These are phyloP conservation scores for Auriscalpium microsporum DNA, from an alignment of 768 basidiomycete species.

Conservation along the genomic window DNA sequence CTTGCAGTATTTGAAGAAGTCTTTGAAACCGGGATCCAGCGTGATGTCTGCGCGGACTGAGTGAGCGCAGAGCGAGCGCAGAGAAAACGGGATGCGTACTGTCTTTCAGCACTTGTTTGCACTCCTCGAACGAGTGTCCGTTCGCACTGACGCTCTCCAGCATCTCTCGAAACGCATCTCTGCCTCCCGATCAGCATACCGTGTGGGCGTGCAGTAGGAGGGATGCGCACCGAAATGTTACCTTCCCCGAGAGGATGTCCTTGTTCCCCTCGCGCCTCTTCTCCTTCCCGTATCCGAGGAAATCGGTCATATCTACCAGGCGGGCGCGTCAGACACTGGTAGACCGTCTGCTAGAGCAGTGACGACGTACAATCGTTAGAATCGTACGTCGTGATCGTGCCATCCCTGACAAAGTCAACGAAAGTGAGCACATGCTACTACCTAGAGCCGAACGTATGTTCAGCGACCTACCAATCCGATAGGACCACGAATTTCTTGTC, in stretches of 20 bases:
- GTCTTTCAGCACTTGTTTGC: conserved; percentile 63
- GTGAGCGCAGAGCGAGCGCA: conserved; percentile 4
- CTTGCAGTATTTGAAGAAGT: conserved; percentile 83
- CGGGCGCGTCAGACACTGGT: background rate
- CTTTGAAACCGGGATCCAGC: conserved; percentile 82
- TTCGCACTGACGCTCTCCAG: conserved; percentile 66
- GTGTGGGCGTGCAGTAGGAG: background rate
- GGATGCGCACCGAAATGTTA: conserved; percentile 54
- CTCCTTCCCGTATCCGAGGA: conserved; percentile 75
- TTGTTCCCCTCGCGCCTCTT: conserved; percentile 69
- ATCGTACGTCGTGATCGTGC: conserved; percentile 88
- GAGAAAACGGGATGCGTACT: conserved; percentile 37
- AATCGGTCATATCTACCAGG: conserved; percentile 75
- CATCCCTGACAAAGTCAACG: conserved; percentile 51
- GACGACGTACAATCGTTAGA: conserved; percentile 76
- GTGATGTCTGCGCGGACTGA: conserved; percentile 47
- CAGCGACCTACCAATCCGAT: conserved; percentile 72
- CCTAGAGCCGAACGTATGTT: too few relatives aligned
- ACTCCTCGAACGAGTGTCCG: conserved; percentile 78
- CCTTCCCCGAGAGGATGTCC: conserved; percentile 55
- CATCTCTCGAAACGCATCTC: conserved; percentile 87
- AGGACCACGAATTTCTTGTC: conserved; percentile 81
- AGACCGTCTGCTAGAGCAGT: background rate
- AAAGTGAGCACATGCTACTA: too few relatives aligned
- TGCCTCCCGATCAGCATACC: conserved; percentile 19